These are phyloP conservation scores for Boletus pseudopeckii DNA, from an alignment of 768 basidiomycete genomes.

Conservation along the genomic window DNA sequence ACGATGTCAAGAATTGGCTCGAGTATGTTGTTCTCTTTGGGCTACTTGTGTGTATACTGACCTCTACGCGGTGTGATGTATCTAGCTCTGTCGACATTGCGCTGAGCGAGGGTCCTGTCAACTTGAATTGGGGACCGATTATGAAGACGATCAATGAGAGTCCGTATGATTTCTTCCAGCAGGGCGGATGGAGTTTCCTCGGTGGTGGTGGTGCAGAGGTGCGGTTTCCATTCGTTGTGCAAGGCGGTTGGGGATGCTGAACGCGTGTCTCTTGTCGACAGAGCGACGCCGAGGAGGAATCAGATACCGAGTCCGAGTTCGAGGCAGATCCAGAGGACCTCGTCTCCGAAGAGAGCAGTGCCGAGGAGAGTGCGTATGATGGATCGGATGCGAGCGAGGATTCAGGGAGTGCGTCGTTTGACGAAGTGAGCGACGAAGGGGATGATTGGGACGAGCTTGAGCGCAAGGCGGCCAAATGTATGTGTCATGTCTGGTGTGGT, in stretches of 20 bases:
- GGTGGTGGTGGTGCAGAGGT: constrained; percentile 71
- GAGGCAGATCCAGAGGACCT: constrained; percentile 46
- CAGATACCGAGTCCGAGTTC: constrained; percentile 67
- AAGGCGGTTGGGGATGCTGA: constrained; percentile 27
- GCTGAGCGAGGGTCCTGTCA: constrained; percentile 92
- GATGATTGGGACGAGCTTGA: constrained; percentile 98
- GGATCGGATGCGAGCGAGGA: constrained; percentile 53
- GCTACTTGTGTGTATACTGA: constrained; percentile 1
- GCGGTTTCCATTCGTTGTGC: constrained; percentile 19
- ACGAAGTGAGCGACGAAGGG: constrained; percentile 65
- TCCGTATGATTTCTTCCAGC: constrained; percentile 91
- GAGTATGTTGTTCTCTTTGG: constrained; percentile 57
- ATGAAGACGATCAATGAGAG: constrained; percentile 99
- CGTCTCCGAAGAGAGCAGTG: constrained; percentile 42
- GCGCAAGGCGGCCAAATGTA: constrained; percentile 85
- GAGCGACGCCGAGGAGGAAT: constrained; percentile 61
- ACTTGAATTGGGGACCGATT: constrained; percentile 96
- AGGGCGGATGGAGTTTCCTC: constrained; percentile 97
- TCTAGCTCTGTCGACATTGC: constrained; percentile 93
- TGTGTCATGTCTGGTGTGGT: constrained; percentile 8
- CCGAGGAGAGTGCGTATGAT: constrained; percentile 53
- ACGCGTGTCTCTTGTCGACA: constrained; percentile 35
- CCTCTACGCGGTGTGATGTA: not conserved
- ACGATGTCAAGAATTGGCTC: constrained; percentile 98
- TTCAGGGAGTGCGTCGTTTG: constrained; percentile 64